These are phyloP conservation scores for Mortierella claussenii DNA, from an alignment of 192 early-diverging fungal genomes.

Conservation along the genomic window DNA sequence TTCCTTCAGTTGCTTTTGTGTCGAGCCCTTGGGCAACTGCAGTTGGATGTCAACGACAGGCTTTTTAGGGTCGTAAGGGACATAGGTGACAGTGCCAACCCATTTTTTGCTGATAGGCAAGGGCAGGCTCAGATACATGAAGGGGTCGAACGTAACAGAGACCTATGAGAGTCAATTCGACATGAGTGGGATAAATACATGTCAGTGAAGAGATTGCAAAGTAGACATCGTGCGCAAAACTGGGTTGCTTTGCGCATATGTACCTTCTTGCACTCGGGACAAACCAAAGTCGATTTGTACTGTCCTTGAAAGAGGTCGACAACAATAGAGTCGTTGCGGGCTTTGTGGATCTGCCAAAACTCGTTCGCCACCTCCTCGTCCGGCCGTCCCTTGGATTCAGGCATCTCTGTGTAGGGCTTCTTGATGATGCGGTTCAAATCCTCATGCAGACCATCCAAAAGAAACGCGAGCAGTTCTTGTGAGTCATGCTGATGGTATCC, in stretches of 20 bases:
- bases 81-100: constrained; percentile 58
- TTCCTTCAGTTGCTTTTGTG: constrained; percentile 67
- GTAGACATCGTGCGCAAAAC: too few species aligned
- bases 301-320: constrained; percentile 95
- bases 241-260: too few species aligned
- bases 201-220: too few species aligned
- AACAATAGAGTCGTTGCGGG: constrained; percentile 84
- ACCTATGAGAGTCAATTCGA: too few species aligned
- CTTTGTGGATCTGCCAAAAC: constrained; percentile 70
- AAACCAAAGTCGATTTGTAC: constrained; percentile 72
- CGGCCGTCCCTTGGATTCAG: constrained; percentile 49
- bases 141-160: constrained; percentile 89
- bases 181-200: too few species aligned
- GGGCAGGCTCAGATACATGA: constrained; percentile 93
- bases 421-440: constrained; percentile 80
- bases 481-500: constrained; percentile 96
- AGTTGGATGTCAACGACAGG: constrained; percentile 60
- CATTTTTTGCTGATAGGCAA: constrained; percentile 73
- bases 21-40: constrained; percentile 71
- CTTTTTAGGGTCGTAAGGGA: constrained; percentile 59
- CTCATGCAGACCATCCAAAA: constrained; percentile 93
- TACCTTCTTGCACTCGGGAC: constrained; percentile 74
- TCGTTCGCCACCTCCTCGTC: constrained; percentile 60
- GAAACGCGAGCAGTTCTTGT: constrained; percentile 91
- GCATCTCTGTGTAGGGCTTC: constrained; percentile 54